Evolutionary conservation across 495 filamentous ascomycete genomes (phyloP).

Genomic region (Hyaloscypha variabilis): DNA sequence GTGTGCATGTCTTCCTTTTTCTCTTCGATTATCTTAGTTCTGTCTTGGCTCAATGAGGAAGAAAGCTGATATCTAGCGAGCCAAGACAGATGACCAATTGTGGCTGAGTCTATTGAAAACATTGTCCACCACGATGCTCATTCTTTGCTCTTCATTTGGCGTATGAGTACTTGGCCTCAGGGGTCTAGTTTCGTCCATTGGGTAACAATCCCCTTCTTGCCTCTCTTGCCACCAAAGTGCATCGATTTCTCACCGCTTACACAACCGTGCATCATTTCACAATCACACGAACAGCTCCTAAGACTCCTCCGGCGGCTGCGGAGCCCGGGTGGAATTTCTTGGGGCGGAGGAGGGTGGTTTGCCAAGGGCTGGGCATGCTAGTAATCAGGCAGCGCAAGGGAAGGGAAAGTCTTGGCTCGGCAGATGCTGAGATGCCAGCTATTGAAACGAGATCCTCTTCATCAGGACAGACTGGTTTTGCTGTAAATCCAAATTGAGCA

Average conservation of each 20-base stretch:
- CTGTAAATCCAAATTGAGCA: neutral
- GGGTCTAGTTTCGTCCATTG: too few relatives aligned
- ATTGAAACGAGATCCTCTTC: neutral
- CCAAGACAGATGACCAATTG: too few relatives aligned
- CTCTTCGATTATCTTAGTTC: too few relatives aligned
- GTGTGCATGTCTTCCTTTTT: too few relatives aligned
- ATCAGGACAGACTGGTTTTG: neutral
- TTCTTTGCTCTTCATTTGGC: too few relatives aligned
- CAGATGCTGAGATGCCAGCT: neutral
- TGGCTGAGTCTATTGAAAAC: too few relatives aligned
- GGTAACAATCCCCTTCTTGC: too few relatives aligned
- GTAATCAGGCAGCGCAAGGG: neutral
- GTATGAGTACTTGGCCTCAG: too few relatives aligned
- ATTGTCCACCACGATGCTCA: too few relatives aligned
- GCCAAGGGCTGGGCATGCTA: neutral
- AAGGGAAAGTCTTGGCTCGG: neutral
- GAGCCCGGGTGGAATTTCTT: slow-evolving; percentile 12
- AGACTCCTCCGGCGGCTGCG: neutral
- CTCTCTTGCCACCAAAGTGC: neutral
- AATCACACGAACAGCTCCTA: neutral
- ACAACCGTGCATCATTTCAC: neutral
- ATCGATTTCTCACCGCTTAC: neutral
- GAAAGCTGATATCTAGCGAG: too few relatives aligned
- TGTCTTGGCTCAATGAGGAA: too few relatives aligned
- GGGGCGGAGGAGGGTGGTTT: slow-evolving; percentile 13